Evolutionary conservation across 148 eudicot genomes (phyloP), one percentile per base, ranked within the genome.

Genomic region (Limonium bicolor): DNA sequence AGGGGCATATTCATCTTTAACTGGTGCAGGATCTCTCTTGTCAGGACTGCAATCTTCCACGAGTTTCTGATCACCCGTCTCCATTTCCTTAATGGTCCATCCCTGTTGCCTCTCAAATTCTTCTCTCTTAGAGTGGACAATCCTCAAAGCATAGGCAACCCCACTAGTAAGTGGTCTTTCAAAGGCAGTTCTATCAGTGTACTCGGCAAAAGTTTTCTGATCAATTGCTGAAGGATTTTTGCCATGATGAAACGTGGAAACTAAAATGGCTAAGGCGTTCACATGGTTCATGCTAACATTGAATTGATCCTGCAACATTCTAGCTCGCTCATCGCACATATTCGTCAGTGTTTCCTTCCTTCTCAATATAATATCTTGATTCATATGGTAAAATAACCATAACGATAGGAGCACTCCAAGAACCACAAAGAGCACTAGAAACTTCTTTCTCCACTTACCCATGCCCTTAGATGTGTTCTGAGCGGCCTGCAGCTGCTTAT

Each of bases 321-420:
- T 54, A 36, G 80, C 77, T 45, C 86, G 73, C 69, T 78, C 86
- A 64, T 78, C 86, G 48, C 86, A 78, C 86, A 78, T 73, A 40
- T 71, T 78, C 21, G 68, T 51, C 38, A 78, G 63, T n/a, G 65
- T 65, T 23, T 78, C 86, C 41, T 70, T 74, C 55, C 86, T 71
- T 43, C 48, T 43, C 24, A 43, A 10, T 23, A 13, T 6, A 24
- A 31, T 20, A 25, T 43, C 48, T 43, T 43, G 19, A 4, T 6
- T 43, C 48, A 43, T 43, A 31, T 43, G 9, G 7, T 43, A 31
- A 22, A 43, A 24, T 20, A 43, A 15, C 29, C 9, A 26, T 13
- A 43, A 6, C 20, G 48, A 43, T 6, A 7, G 8, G 15, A 43
- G 11, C 13, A 25, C 9, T 6, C 48, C 48, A 2, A 7, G 2